Base-by-base conservation (phyloP, 352 stramenopile species). In the Aphanomyces euteiches region DNA sequence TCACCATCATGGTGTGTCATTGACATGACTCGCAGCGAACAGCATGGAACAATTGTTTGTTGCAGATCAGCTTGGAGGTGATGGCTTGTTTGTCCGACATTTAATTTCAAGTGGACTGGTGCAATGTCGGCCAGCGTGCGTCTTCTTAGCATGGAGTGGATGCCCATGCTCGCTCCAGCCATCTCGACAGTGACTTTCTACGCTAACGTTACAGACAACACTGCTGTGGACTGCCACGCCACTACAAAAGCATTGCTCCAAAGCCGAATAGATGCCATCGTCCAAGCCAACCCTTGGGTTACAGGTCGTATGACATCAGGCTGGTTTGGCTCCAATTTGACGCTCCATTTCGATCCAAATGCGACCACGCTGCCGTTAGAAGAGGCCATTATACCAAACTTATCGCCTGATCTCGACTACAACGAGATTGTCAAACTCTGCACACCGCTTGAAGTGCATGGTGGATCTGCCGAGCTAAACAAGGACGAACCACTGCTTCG, bases 141-240 rank as follows among this genome's bases (percentile, higher is more conserved):
- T 58, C n/a, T 10, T 39, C 36, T 28, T 28, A 28, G 28, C 28
- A 28, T 28, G 28, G 28, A 28, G 63, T 21, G 13, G 50, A 38
- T 38, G 28, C 50, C 37, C 8, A 68, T 77, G 13, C 38, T 73
- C 2, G 65, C 79, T 53, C 56, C 63, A 21, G 59, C 78, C n/a
- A 78, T 82, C 7, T 57, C 68, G 37, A 80, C 74, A 12, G 74
- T 84, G 54, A 74, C 75, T 21, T 84, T 84, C 50, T 84, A 74
- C 60, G 66, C 73, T 48, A 64, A 74, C 60, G 66, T 72, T 48
- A 64, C 72, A 12, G 61, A 47, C 53, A 57, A 72, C 56, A 63
- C 47, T 41, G 67, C 72, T 47, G 63, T 68, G 21, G 64, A 50
- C 21, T 7, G 66, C 56, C 34, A 58, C n/a, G 50, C 8, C 50